These are phyloP conservation scores for Novymonas esmeraldas DNA, from an alignment of 208 protist genomes.

Conservation along the genomic window DNA sequence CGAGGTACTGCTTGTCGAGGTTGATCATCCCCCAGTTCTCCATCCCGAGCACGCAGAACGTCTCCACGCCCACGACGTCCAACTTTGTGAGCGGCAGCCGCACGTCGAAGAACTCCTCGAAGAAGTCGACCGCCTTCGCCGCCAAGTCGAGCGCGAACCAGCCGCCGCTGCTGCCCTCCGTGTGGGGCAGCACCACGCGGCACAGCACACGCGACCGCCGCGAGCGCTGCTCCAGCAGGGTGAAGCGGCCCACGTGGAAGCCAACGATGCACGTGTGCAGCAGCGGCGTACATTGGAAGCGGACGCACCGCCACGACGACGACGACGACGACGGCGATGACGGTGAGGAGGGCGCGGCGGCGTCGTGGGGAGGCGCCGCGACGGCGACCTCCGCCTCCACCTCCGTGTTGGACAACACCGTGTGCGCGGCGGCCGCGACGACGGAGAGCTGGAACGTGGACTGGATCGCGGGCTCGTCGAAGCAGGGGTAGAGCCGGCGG, in stretches of 20 bases:
- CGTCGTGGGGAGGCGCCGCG: slow-evolving; percentile 10
- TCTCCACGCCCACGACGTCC: slow-evolving; percentile 63
- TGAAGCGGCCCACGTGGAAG: slow-evolving; percentile 93
- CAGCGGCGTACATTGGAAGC: slow-evolving; percentile 50
- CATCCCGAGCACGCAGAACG: slow-evolving; percentile 64
- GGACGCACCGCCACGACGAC: slow-evolving; percentile 16
- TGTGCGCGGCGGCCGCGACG: slow-evolving; percentile 27
- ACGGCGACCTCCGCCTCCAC: slow-evolving; percentile 36
- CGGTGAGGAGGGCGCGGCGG: neutral
- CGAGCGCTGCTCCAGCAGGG: slow-evolving; percentile 72
- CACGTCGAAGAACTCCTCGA: slow-evolving; percentile 87
- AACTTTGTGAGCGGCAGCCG: slow-evolving; percentile 92
- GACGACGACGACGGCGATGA: neutral
- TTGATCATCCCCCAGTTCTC: slow-evolving; percentile 94
- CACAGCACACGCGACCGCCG: slow-evolving; percentile 43
- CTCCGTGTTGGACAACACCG: slow-evolving; percentile 56
- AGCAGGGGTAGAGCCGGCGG: slow-evolving; percentile 66
- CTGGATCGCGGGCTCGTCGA: slow-evolving; percentile 67
- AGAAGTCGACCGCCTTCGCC: slow-evolving; percentile 81
- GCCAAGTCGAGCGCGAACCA: slow-evolving; percentile 93
- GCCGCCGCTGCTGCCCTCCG: slow-evolving; percentile 37
- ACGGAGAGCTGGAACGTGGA: slow-evolving; percentile 66
- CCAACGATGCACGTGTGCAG: slow-evolving; percentile 69
- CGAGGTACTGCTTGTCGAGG: slow-evolving; percentile 69
- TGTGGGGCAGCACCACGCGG: slow-evolving; percentile 59